These are phyloP conservation scores for Eustoma russellianum DNA, from an alignment of 257 asterid genomes.

Conservation along the genomic window DNA sequence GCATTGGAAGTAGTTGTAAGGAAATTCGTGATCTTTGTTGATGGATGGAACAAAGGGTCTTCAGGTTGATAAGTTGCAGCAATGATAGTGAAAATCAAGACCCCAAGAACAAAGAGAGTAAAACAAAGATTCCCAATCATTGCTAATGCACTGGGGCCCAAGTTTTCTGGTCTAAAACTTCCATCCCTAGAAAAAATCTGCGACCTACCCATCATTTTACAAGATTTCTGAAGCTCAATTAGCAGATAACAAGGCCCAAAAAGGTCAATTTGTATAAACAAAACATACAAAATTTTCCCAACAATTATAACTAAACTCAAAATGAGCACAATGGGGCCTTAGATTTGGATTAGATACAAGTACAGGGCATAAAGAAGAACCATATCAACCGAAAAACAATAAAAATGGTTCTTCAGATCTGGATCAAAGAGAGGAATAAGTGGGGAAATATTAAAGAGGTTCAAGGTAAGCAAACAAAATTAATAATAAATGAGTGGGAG, in stretches of 20 bases:
- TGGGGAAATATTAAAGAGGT: no score
- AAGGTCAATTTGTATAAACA: no score
- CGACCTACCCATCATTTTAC: conserved; percentile 14
- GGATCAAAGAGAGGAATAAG: background rate
- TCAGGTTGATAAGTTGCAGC: conserved; percentile 51
- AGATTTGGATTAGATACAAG: no score
- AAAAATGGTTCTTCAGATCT: no score
- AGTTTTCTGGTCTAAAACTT: conserved; percentile 54
- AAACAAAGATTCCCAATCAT: conserved; percentile 56
- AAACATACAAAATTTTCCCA: no score
- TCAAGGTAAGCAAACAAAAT: no score
- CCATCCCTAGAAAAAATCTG: conserved; percentile 31
- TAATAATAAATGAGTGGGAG: no score
- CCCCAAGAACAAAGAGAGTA: conserved; percentile 45
- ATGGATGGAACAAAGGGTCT: conserved; percentile 67
- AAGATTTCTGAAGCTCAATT: background rate
- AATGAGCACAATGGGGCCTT: no score
- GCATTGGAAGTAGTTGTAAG: conserved; percentile 71
- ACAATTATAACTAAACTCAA: no score
- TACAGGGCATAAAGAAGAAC: no score
- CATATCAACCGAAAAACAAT: no score
- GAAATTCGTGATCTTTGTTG: conserved; percentile 64
- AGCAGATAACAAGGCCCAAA: background rate
- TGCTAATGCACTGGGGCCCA: conserved; percentile 62
- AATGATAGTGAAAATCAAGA: conserved; percentile 52